These are phyloP conservation scores for Chernovozyma sophiae-reginae DNA, from an alignment of 1,139 yeast genomes.

Conservation along the genomic window DNA sequence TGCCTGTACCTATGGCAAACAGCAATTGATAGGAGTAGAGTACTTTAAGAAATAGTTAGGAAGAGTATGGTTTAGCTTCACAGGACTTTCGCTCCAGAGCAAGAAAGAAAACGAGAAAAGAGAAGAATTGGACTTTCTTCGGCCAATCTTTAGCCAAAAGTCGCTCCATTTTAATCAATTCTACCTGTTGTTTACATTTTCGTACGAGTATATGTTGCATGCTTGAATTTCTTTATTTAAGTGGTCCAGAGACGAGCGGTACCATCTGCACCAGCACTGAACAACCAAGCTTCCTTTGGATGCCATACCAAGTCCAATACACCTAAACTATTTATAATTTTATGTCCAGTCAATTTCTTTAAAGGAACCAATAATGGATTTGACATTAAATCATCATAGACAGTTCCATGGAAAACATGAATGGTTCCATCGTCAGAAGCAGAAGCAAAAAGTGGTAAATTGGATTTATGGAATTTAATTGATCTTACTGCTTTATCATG, in stretches of 20 bases:
- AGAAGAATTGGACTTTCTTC: too few species aligned
- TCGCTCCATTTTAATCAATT: too few species aligned
- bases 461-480: conserved; percentile 80
- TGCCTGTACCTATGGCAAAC: conserved; percentile 9
- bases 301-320: conserved; percentile 94
- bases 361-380: conserved; percentile 95
- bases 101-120: neutral
- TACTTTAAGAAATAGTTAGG: too few species aligned
- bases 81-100: neutral
- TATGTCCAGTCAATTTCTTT: conserved; percentile 93
- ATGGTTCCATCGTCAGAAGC: conserved; percentile 95
- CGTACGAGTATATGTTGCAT: too few species aligned
- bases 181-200: too few species aligned
- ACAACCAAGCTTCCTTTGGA: conserved; percentile 97
- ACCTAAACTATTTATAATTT: conserved; percentile 73
- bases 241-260: conserved; percentile 97
- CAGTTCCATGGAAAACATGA: conserved; percentile 95
- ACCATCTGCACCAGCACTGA: conserved; percentile 98
- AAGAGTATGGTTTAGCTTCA: too few species aligned
- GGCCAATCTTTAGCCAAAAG: too few species aligned
- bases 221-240: too few species aligned
- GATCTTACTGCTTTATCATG: conserved; percentile 93
- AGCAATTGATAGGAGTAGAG: neutral
- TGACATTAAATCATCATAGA: conserved; percentile 92
- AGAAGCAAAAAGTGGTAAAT: conserved; percentile 86